Base-by-base conservation (phyloP, 345 rosid genomes). In the Syzygium oleosum region DNA sequence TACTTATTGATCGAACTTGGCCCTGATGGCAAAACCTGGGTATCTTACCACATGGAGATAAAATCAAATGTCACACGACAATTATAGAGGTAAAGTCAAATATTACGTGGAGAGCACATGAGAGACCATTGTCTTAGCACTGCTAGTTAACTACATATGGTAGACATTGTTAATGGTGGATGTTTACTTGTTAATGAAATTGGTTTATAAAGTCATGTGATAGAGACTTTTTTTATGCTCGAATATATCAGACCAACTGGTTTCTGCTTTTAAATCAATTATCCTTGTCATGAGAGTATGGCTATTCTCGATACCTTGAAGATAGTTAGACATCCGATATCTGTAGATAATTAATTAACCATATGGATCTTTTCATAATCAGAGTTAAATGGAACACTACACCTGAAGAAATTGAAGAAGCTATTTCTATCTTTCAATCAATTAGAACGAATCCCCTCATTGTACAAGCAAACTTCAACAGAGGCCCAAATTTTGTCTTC, bases 391-490 rank as follows among this genome's bases (percentile, higher is more conserved):
- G 59, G 59, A 55, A 55, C 12, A 0, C 12, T 22, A 55, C 27
- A 55, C 1, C 0, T 55, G 59, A 55, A 55, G 59, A 55, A 55
- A 21, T 55, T 55, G 27, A 55, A 55, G 27, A 55, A 11, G 5
- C 5, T 22, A 55, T 0, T 7, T 55, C 12, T 55, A 55, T 1
- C 0, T 1, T 0, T 0, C 27, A 55, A 55, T 55, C 0, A 55
- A 3, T 0, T 22, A 0, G 4, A 22, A 1, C 27, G 2, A 0
- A 12, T 21, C 59, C 5, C 59, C 27, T 55, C 27, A 55, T 55
- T 55, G 27, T 21, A 22, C 59, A 55, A 55, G 27, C 59, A 55
- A 55, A 21, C 59, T 55, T 55, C 1, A 55, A 0, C 0, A 4
- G 12, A 55, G 27, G 59, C 27, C 2, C 59, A 55, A 55, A 55